Evolutionary conservation across 805 yeast genomes (phyloP), one percentile per base, ranked within the genome.

Genomic region (Dipodascus albidus): DNA sequence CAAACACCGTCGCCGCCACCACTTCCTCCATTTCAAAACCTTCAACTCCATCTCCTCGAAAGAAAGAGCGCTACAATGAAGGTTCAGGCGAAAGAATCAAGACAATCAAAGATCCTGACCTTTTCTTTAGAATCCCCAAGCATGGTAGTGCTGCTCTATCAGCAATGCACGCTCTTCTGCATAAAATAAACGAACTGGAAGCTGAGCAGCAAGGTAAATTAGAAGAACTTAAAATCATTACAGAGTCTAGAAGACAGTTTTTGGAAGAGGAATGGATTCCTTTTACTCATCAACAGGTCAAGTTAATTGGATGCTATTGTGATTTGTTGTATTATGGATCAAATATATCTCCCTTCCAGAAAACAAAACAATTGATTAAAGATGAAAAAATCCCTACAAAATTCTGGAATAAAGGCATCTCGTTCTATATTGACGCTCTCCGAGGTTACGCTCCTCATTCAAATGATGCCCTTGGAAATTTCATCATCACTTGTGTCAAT

Each of bases 331-430:
- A 58, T 44, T 52, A 58, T 20, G 61, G 62, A 22, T 58, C 58
- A 48, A 60, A 60, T 47, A 59, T 63, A 3, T 51, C 53, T 15
- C 62, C 62, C 3, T 51, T 52, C 31, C n/a, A 55, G 2, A 52
- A 50, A 2, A 56, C 60, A 15, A 47, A 55, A 27, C 57, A 52
- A 9, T 51, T 61, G 44, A 58, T 60, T 35, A 55, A 55, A 24
- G 58, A 59, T 44, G 58, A 61, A 48, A 54, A 56, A 47, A 61
- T 61, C 48, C 60, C 62, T 9, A 50, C 55, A 20, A 47, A 62
- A 19, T 53, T 61, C 49, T 59, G 63, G 62, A 59, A 58, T 47
- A 54, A 58, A 24, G 64, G 64, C 41, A 54, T 61, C 15, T 61
- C 60, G 57, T 58, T 50, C 48, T 61, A 57, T 44, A 52, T 61